phyloP scores from a whole-genome alignment of 441 rosid species.

The Hura crepitans region DNA sequence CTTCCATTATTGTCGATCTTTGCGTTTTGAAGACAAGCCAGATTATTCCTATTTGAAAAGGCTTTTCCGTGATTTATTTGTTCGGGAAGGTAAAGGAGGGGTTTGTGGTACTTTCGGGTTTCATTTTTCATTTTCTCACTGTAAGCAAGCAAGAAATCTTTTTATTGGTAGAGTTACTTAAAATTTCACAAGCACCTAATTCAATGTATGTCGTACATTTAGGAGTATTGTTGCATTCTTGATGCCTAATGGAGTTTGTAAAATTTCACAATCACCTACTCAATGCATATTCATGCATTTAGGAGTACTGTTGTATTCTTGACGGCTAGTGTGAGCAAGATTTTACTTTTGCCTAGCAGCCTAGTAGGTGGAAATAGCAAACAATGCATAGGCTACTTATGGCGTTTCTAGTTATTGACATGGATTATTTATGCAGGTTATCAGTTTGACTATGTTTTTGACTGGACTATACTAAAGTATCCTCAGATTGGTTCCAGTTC shows the following conservation, averaged over 20 bases:
- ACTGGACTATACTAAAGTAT: constrained; percentile 88
- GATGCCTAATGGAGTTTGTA: no score
- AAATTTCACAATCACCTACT: no score
- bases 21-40: constrained; percentile 91
- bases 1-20: constrained; percentile 79
- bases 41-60: constrained; percentile 88
- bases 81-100: constrained; percentile 61
- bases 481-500: constrained; percentile 75
- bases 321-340: constrained; percentile 3
- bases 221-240: not conserved
- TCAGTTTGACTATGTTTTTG: constrained; percentile 87
- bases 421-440: constrained; percentile 51
- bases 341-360: not conserved
- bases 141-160: not conserved
- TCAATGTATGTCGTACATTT: not conserved
- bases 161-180: not conserved
- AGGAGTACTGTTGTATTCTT: no score
- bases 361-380: not conserved
- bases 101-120: not conserved
- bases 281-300: no score
- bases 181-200: not conserved
- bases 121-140: not conserved
- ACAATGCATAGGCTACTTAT: not conserved
- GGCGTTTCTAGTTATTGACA: constrained; percentile 4
- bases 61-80: constrained; percentile 84